These are phyloP conservation scores for Gaultheria prostrata DNA, from an alignment of 148 eudicot genomes.

Conservation along the genomic window DNA sequence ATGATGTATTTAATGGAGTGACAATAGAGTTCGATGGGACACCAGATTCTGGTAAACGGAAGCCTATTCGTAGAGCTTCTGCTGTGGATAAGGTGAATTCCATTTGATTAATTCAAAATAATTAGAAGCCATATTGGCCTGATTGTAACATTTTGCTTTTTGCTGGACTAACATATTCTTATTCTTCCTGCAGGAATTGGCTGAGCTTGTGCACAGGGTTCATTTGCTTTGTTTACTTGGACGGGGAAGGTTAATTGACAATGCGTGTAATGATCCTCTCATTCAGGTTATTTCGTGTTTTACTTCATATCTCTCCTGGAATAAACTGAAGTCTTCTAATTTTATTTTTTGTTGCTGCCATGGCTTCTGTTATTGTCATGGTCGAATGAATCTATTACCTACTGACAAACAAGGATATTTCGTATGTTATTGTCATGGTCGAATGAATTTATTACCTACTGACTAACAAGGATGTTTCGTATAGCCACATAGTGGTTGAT, in stretches of 20 bases:
- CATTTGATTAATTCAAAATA: background rate
- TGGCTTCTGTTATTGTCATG: background rate
- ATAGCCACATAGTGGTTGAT: too few relatives aligned
- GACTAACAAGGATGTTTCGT: too few relatives aligned
- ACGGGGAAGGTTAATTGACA: slow-evolving; percentile 81
- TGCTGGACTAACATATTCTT: slow-evolving; percentile 2
- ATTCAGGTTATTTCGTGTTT: slow-evolving; percentile 58
- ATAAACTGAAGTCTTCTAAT: background rate
- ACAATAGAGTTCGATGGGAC: slow-evolving; percentile 68
- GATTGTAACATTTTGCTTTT: slow-evolving; percentile 6
- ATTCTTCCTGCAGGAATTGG: slow-evolving; percentile 53
- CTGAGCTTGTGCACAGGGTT: slow-evolving; percentile 86
- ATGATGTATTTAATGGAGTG: slow-evolving; percentile 35
- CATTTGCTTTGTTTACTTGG: slow-evolving; percentile 89
- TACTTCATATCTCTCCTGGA: background rate
- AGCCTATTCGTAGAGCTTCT: slow-evolving; percentile 65
- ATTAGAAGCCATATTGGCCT: background rate
- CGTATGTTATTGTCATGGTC: background rate
- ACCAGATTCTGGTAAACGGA: slow-evolving; percentile 56
- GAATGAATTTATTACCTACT: too few relatives aligned
- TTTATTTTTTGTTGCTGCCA: too few relatives aligned
- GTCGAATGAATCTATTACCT: too few relatives aligned
- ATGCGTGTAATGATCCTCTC: slow-evolving; percentile 82
- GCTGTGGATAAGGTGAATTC: slow-evolving; percentile 80
- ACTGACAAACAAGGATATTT: too few relatives aligned